Evolutionary conservation across 257 asterid species (phyloP).

Genomic region (Jasminum sambac): DNA sequence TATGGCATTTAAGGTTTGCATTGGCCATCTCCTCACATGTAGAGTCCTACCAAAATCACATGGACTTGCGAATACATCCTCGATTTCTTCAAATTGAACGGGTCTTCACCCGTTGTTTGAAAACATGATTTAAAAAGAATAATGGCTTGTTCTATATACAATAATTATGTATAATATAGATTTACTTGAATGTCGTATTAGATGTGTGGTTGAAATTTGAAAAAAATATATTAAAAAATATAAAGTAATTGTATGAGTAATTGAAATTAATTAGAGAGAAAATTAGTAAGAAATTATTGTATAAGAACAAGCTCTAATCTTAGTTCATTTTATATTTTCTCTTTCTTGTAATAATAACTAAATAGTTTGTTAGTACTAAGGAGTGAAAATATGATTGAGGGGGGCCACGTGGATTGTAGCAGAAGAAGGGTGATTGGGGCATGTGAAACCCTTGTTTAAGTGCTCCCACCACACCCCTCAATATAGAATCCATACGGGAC

Average conservation of each 20-base stretch:
- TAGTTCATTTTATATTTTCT: not conserved
- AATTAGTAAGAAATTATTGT: too few relatives aligned
- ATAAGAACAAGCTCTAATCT: too few relatives aligned
- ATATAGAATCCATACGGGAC: constrained; percentile 26
- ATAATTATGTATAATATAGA: too few relatives aligned
- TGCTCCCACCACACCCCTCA: constrained; percentile 38
- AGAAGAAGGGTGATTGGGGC: constrained; percentile 29
- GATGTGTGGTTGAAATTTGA: too few relatives aligned
- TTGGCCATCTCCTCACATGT: constrained; percentile 28
- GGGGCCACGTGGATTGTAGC: constrained; percentile 48
- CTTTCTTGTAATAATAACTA: not conserved
- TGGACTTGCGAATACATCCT: constrained; percentile 24
- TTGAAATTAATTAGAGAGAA: too few relatives aligned
- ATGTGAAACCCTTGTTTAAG: constrained; percentile 42
- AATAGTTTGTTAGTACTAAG: not conserved
- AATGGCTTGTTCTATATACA: too few relatives aligned
- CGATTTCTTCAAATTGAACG: not conserved
- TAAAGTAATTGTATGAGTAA: too few relatives aligned
- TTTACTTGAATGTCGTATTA: too few relatives aligned
- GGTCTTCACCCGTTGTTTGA: not conserved
- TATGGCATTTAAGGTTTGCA: not conserved
- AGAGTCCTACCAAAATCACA: constrained; percentile 40
- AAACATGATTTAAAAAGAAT: too few relatives aligned
- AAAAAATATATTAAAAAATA: too few relatives aligned
- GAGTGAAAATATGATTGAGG: constrained; percentile 19